These are phyloP conservation scores for Amaranthus hypochondriacus DNA, from an alignment of 148 eudicot genomes.

Conservation along the genomic window DNA sequence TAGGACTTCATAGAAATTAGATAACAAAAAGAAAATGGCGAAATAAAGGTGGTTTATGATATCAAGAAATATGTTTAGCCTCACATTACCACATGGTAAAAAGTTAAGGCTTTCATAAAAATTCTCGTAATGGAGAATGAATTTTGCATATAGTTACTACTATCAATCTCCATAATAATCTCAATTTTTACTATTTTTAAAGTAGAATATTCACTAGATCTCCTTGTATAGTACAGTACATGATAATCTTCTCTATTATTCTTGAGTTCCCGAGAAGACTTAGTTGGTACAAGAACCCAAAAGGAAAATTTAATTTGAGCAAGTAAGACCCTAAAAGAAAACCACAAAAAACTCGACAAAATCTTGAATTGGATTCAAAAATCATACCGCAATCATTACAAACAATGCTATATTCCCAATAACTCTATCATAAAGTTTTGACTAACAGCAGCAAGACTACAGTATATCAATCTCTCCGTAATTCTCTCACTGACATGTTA, in stretches of 20 bases:
- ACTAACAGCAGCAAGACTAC: not conserved
- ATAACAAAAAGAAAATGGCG: not conserved
- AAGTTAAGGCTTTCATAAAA: not conserved
- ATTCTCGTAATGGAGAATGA: too few species aligned
- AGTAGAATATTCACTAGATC: too few species aligned
- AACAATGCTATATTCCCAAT: not conserved
- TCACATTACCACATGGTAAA: not conserved
- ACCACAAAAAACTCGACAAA: not conserved
- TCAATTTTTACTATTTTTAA: too few species aligned
- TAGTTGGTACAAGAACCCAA: not conserved
- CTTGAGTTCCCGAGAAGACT: not conserved
- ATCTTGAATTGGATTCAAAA: not conserved
- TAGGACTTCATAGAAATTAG: not conserved
- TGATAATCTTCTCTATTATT: too few species aligned
- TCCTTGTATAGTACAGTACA: too few species aligned
- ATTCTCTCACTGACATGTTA: too few species aligned
- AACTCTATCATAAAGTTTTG: not conserved
- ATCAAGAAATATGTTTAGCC: not conserved
- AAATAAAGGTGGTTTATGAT: not conserved
- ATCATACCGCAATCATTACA: too few species aligned
- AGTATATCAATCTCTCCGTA: not conserved
- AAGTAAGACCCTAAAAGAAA: not conserved
- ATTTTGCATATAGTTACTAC: too few species aligned
- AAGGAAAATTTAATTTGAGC: not conserved
- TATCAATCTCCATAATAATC: too few species aligned